Base-by-base conservation (phyloP, 2,329 filamentous ascomycete genomes). In the Cercospora sp. region DNA sequence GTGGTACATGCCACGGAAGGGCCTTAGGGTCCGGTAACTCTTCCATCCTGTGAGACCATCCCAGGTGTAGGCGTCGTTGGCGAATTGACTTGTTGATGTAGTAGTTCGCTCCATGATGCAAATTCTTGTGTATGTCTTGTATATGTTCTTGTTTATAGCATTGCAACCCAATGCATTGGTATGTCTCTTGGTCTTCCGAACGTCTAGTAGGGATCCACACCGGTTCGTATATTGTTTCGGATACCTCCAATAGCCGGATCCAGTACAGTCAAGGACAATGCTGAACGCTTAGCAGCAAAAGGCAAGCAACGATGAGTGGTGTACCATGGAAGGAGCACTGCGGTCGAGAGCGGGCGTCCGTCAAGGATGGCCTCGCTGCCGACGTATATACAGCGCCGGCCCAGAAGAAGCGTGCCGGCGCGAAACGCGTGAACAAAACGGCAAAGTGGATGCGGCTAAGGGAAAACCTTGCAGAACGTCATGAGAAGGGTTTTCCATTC, bases 1-100 rank as follows among this genome's bases (percentile, higher is more conserved):
- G 72, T 85, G 81, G 71, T 84, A 85, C 81, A 87, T 87, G 66
- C 85, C 85, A 23, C 82, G 78, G 55, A 82, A 80, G 7, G 83
- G 83, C 33, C 79, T 79, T 5, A 85, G 69, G 68, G 75, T 74
- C 31, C 77, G 76, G 67, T 77, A 79, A 59, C 70, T 73, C 60
- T 73, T 75, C 78, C 78, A 79, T 69, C 78, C 78, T 63, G 73
- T 75, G 8, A 75, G 70, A 31, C 69, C 70, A 23, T 78, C 75
- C 78, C 77, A 79, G 30, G 74, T 75, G 69, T 79, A 79, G 16
- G 77, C 77, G 63, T 79, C 78, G 58, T 76, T 72, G 64, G 71
- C 66, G 69, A 74, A 77, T 61, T 64, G 26, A 39, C 53, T 65
- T 30, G 57, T 60, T 18, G 63, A 58, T 42, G 63, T 65, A 16